Conservation (phyloP, 345 rosid genomes). For the Salix suchowensis region DNA sequence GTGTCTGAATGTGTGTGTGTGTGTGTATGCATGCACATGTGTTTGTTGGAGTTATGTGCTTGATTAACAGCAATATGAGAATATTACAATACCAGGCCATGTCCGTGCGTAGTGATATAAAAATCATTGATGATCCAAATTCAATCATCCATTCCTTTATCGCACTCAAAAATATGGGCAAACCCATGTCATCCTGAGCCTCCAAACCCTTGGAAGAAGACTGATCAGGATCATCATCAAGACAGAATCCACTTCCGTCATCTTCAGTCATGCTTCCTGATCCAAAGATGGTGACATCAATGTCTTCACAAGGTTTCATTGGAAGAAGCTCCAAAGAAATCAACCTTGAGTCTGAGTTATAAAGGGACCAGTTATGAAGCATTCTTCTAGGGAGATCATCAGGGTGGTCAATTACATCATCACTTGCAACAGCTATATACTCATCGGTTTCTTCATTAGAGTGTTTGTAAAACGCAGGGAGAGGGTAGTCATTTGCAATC, state of each 20-base stretch:
- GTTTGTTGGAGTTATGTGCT: not conserved
- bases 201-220: constrained; percentile 39
- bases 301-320: constrained; percentile 61
- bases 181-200: constrained; percentile 35
- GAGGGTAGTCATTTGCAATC: constrained; percentile 77
- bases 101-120: constrained; percentile 66
- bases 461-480: constrained; percentile 66
- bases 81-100: constrained; percentile 60
- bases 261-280: constrained; percentile 66
- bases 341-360: constrained; percentile 64
- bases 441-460: constrained; percentile 66
- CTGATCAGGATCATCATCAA: constrained; percentile 39
- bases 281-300: constrained; percentile 72
- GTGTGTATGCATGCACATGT: not conserved
- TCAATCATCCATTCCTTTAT: constrained; percentile 92
- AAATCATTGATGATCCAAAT: constrained; percentile 55
- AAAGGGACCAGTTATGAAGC: constrained; percentile 85
- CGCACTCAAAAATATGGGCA: constrained; percentile 54
- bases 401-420: constrained; percentile 29
- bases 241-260: constrained; percentile 54
- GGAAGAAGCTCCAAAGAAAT: constrained; percentile 83
- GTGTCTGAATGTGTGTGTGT: not conserved
- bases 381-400: constrained; percentile 57
- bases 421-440: constrained; percentile 41
- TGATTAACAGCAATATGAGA: not conserved